Base-by-base conservation (phyloP, 2,329 filamentous ascomycete genomes). In the Colletotrichum sp. region DNA sequence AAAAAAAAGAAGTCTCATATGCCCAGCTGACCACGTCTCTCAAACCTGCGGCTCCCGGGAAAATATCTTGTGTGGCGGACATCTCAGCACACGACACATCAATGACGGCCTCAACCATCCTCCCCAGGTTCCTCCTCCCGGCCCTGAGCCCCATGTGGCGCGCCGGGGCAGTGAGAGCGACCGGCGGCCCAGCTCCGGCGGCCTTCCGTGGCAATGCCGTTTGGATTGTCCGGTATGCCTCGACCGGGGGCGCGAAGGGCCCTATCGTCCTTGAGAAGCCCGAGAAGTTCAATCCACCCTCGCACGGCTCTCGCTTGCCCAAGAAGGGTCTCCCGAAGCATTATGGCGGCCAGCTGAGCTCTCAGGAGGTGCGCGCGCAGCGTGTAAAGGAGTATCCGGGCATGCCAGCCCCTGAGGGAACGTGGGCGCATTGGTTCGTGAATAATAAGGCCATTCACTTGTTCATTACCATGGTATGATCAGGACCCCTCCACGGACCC, bases 241-340 rank as follows among this genome's bases (percentile, higher is more conserved):
- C 84, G 57, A 80, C 43, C 26, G 61, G 24, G 12, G 65, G 36
- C 24, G 86, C 85, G 77, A 94, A 93, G 81, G 73, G 64, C n/a
- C 91, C 92, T 43, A 90, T 93, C 77, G 90, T 95, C 7, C 93
- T 99, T 78, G 95, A 95, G 80, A 95, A 98, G 85, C 96, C 96
- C 28, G 91, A 94, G 81, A 94, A 93, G 83, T 99, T 98, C 89
- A 95, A 95, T 64, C 96, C 97, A 3, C 97, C 97, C 0, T 99
- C 96, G 0, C 97, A 99, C 84, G 93, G 94, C 15, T 88, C 94
- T 26, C 90, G 94, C 8, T 90, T 95, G 36, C 88, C 90, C 7
- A 89, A 90, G 71, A 88, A 90, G 78, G 83, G 82, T 85, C 83
- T 87, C 8, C 92, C 93, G 34, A 89, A 90, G 80, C 92, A 93